phyloP scores from a whole-genome alignment of 2,329 filamentous ascomycete species.

The Nemania serpens region DNA sequence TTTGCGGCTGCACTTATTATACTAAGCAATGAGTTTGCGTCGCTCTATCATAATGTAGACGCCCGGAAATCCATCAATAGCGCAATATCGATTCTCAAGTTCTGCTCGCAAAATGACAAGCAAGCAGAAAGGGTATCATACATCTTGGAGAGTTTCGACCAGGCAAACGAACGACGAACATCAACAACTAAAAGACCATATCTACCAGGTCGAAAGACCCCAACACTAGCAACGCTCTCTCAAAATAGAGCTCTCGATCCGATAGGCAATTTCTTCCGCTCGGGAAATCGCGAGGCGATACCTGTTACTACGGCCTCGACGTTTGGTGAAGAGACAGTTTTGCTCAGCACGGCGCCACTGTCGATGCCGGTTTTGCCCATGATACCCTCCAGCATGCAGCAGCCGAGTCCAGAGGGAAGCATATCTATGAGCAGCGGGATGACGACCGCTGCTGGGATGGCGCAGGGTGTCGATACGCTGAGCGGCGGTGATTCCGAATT shows the following conservation, averaged over 20 bases:
- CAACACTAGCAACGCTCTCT: conserved; percentile 38
- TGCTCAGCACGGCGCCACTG: conserved; percentile 17
- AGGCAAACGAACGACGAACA: conserved; percentile 44
- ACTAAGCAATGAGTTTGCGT: conserved; percentile 61
- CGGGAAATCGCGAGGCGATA: conserved; percentile 22
- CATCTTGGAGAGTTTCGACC: conserved; percentile 55
- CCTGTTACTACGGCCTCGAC: conserved; percentile 23
- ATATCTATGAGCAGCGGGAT: conserved; percentile 35
- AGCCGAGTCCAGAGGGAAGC: conserved; percentile 41
- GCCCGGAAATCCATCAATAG: conserved; percentile 48
- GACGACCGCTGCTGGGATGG: conserved; percentile 27
- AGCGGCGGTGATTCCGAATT: conserved; percentile 37
- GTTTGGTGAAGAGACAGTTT: conserved; percentile 27
- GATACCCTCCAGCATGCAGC: conserved; percentile 37
- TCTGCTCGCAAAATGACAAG: conserved; percentile 53
- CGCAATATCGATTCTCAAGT: conserved; percentile 54
- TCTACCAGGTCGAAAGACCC: conserved; percentile 36
- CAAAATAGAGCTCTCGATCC: conserved; percentile 36
- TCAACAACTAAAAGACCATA: conserved; percentile 33
- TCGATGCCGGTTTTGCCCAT: conserved; percentile 29
- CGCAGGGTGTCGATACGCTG: conserved; percentile 33
- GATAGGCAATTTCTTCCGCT: conserved; percentile 39
- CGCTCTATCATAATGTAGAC: conserved; percentile 51
- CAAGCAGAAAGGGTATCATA: conserved; percentile 55
- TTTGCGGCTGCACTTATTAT: conserved; percentile 60